These are phyloP conservation scores for Apiotrichum sp. DNA, from an alignment of 1,284 basidiomycete species.

Conservation along the genomic window DNA sequence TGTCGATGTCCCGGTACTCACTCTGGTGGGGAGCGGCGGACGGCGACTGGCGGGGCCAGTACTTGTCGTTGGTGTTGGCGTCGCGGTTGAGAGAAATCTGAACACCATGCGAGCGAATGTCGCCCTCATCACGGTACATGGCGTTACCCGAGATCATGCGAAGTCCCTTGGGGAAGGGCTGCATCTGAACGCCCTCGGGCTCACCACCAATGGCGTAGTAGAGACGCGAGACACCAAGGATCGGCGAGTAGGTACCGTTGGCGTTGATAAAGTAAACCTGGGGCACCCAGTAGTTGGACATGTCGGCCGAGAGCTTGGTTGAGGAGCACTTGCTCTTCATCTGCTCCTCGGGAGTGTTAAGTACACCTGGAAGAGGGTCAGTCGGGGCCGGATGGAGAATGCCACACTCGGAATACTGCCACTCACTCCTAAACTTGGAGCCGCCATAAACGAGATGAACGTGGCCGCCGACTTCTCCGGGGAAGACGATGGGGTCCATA, in stretches of 20 bases:
- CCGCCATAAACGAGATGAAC: constrained; percentile 41
- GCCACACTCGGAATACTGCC: no score
- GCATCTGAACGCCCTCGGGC: not conserved
- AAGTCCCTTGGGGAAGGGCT: not conserved
- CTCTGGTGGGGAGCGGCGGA: no score
- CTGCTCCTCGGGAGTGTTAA: constrained; percentile 20
- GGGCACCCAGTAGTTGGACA: no score
- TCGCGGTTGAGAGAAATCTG: not conserved
- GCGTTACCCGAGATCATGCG: constrained; percentile 43
- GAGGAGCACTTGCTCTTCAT: constrained; percentile 4
- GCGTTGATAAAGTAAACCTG: no score
- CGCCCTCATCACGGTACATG: not conserved
- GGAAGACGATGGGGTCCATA: constrained; percentile 48
- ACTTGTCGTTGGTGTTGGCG: not conserved
- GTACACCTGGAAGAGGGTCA: constrained; percentile 8
- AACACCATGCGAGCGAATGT: not conserved
- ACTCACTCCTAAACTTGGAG: constrained; percentile 1
- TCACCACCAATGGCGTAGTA: no score
- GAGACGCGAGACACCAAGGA: no score
- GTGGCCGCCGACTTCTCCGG: constrained; percentile 38
- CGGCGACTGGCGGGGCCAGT: no score
- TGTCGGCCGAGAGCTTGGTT: no score
- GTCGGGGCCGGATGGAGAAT: not conserved
- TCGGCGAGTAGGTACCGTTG: no score
- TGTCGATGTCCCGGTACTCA: no score